Base-by-base conservation (phyloP, 2,329 filamentous ascomycete species). In the Penicillium sp. region DNA sequence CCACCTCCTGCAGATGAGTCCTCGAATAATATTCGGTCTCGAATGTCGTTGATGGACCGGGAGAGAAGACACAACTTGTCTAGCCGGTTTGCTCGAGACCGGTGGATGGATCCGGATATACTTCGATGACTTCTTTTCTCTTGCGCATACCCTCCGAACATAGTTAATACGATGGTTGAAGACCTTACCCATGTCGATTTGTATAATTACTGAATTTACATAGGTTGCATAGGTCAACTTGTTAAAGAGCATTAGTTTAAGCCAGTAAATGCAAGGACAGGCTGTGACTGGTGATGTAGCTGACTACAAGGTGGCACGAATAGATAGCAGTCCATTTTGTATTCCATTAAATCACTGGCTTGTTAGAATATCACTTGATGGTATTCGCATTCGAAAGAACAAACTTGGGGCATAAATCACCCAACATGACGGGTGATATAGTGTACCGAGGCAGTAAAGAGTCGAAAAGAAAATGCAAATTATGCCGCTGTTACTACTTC, bases 81-180 rank as follows among this genome's bases (percentile, higher is more conserved):
- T 28, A 61, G 54, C 23, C 60, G 52, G 12, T 57, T 62, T 18
- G 48, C 60, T 24, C 57, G 59, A 51, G 61, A 63, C 47, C 64
- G 66, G 29, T 69, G 65, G 64, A 59, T 59, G 45, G 67, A 67
- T 47, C 66, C 66, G 8, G 64, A 68, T 56, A 69, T 68, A 68
- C 54, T 63, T 44, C 62, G 62, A 64, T 68, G 45, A 66, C 50
- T 44, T 20, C 24, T 44, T 42, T 37, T 46, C 50, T 35, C 12
- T 20, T 28, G 31, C 29, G 23, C 38, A 13, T 29, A 45, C 32
- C 35, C 15, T 44, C 33, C 45, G 53, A 46, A 57, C 59, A 59
- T 60, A 61, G 44, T 54, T 57, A 56, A 52, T 56, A 58, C 35
- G 8, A 38, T 35, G 38, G 20, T 38, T 32, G 37, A 33, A 28